phyloP scores from a whole-genome alignment of 2,329 filamentous ascomycete species.

The Colletotrichum eleusines region DNA sequence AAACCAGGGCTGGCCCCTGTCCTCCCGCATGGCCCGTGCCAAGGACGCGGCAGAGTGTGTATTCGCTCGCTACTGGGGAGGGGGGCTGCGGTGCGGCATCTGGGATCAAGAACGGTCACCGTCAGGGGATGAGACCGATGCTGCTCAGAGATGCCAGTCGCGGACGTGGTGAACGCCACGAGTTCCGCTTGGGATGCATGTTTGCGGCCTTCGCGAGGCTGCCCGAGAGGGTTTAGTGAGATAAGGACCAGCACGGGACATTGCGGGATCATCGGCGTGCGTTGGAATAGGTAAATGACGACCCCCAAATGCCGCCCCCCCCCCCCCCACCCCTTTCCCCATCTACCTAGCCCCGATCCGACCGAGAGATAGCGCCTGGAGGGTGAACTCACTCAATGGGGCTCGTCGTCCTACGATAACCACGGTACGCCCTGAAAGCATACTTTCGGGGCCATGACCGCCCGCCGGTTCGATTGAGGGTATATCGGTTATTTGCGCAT shows the following conservation, averaged over 20 bases:
- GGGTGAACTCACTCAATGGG: constrained; percentile 11
- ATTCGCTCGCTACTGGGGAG: not conserved
- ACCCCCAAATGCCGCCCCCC: constrained; percentile 6
- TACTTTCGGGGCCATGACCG: not conserved
- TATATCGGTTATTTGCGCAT: not conserved
- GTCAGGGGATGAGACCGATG: constrained; percentile 5
- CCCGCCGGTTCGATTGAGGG: not conserved
- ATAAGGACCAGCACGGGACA: constrained; percentile 17
- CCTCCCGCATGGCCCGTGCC: constrained; percentile 32
- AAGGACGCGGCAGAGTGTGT: constrained; percentile 9
- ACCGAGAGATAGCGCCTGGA: constrained; percentile 16
- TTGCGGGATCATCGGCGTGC: constrained; percentile 11
- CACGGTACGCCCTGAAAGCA: not conserved
- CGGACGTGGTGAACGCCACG: not conserved
- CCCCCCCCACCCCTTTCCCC: not conserved
- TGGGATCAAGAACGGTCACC: constrained; percentile 10
- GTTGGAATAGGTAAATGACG: constrained; percentile 1
- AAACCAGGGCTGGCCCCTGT: constrained; percentile 30
- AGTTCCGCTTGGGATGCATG: not conserved
- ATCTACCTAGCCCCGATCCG: constrained; percentile 7
- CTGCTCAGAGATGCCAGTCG: not conserved
- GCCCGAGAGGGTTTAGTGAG: not conserved
- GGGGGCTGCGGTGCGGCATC: constrained; percentile 10
- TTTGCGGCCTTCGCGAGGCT: not conserved
- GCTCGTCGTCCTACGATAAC: not conserved